These are phyloP conservation scores for Penicillium pulvis DNA, from an alignment of 495 filamentous ascomycete genomes.

Conservation along the genomic window DNA sequence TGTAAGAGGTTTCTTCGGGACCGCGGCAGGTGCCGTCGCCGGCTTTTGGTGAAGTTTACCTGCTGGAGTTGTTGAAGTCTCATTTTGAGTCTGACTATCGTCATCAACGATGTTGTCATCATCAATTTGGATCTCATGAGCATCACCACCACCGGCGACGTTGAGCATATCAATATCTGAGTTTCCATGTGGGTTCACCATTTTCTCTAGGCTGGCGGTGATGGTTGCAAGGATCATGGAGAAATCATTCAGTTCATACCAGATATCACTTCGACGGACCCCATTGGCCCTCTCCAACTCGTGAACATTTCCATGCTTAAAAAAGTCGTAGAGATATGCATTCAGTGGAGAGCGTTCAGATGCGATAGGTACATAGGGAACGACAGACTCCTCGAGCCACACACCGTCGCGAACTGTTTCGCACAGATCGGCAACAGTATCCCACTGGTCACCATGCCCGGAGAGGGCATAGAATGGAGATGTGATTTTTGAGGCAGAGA, in stretches of 20 bases:
- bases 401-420: constrained; percentile 61
- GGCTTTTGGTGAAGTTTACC: not conserved
- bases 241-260: constrained; percentile 37
- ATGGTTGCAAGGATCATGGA: constrained; percentile 37
- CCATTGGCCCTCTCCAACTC: constrained; percentile 13
- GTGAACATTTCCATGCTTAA: constrained; percentile 9
- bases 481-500: constrained; percentile 42
- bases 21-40: not conserved
- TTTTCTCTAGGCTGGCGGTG: constrained; percentile 1
- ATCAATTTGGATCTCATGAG: not conserved
- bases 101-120: not conserved
- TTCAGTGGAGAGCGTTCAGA: constrained; percentile 61
- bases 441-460: constrained; percentile 62
- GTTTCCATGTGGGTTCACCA: not conserved
- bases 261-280: constrained; percentile 8
- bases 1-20: not conserved
- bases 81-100: not conserved
- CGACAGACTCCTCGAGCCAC: constrained; percentile 69
- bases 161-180: not conserved
- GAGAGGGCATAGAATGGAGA: constrained; percentile 74
- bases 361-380: constrained; percentile 63
- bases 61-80: not conserved
- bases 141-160: constrained; percentile 1
- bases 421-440: constrained; percentile 64
- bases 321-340: constrained; percentile 72